phyloP scores from a whole-genome alignment of 305 asterid species.

The Ajuga reptans region DNA sequence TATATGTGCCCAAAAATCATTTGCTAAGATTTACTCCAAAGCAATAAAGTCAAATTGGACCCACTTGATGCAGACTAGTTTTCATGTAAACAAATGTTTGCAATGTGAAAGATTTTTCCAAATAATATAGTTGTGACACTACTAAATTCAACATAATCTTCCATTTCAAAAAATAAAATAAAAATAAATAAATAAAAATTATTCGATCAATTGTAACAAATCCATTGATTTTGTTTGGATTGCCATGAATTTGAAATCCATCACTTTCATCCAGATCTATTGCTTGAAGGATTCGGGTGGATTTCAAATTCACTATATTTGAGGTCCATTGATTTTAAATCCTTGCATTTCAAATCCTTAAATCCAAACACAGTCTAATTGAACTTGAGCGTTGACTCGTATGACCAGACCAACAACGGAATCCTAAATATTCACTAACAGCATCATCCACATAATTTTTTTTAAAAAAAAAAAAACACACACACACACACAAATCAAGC shows the following conservation, averaged over 20 bases:
- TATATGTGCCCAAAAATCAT: neutral
- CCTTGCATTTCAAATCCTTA: too few species aligned
- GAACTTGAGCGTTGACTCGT: conserved; percentile 7
- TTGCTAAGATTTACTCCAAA: neutral
- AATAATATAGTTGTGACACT: neutral
- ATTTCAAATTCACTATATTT: too few species aligned
- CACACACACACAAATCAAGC: neutral
- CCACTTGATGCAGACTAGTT: neutral
- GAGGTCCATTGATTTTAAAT: too few species aligned
- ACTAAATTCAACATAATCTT: neutral
- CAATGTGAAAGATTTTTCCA: neutral
- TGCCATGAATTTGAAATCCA: too few species aligned
- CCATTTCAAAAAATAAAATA: neutral
- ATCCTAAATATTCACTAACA: neutral
- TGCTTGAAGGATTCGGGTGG: too few species aligned
- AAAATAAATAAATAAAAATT: too few species aligned
- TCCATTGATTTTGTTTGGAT: too few species aligned
- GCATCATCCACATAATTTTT: neutral
- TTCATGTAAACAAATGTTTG: neutral
- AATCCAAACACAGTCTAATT: neutral
- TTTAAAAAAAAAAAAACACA: too few species aligned
- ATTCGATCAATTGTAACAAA: too few species aligned
- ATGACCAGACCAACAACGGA: neutral
- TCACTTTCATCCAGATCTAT: too few species aligned
- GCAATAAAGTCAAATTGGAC: neutral